Base-by-base conservation (phyloP, 176 grass and related monocot species). In the Triticum turgidum region DNA sequence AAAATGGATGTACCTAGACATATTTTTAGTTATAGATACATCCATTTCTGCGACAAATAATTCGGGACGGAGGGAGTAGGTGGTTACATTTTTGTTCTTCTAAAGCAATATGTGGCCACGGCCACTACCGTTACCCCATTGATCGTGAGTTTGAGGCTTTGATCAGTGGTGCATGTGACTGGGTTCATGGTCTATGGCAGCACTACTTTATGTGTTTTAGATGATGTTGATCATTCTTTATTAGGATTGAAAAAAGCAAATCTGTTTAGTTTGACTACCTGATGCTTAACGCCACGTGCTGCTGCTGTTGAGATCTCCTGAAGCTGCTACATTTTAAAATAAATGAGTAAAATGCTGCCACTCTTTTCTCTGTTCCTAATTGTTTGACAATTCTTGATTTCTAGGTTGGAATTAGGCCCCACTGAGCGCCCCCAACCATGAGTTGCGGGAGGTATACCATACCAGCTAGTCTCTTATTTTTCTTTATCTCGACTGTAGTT, bases 381-480 rank as follows among this genome's bases (percentile, higher is more conserved):
- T 81, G 14, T 88, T 52, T 37, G 18, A 34, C 17, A 2, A 32
- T 32, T 75, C 49, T 56, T 4, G 13, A 0, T 77, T 76, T 73
- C 71, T 70, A 88, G 86, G 52, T 35, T 56, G 18, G 71, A 82
- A 65, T 78, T 75, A 29, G 25, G 41, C 35, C 69, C 6, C 4
- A 6, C 69, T 69, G 56, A 52, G 20, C 8, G 33, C 4, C 11
- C 18, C 73, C 54, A 77, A 54, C 41, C 38, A 91, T 91, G 90
- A 56, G 78, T 71, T 18, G 54, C 39, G 65, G 13, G 41, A 91
- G 86, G 90, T 91, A 85, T 78, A 29, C 27, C 2, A 8, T 17
- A 47, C 18, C 5, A 24, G 39, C 24, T n/a, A 73, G 69, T 42
- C 3, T 20, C 18, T 76, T 35, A 9, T 12, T 18, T 69, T 39